A percentile compares a stretch with the other conserved stretches of the same genome.
These are phyloP conservation scores for Daldinia sp. DNA, from an alignment of 2,329 filamentous ascomycete genomes.

Conservation along the genomic window DNA sequence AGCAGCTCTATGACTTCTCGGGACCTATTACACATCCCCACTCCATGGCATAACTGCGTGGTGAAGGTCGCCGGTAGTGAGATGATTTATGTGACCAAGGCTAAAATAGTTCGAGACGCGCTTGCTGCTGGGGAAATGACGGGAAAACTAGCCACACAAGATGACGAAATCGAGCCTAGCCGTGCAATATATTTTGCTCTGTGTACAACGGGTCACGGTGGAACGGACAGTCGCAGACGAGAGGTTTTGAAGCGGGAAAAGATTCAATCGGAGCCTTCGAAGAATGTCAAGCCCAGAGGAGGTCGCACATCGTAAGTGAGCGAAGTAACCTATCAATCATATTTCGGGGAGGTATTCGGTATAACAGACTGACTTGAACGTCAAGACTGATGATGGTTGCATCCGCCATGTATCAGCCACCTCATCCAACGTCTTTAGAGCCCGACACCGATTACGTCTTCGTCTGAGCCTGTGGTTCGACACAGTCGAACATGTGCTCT, in stretches of 20 bases:
- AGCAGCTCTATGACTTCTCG: constrained; percentile 23
- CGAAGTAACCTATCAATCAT: not conserved
- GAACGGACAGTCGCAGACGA: not conserved
- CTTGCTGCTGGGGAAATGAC: constrained; percentile 30
- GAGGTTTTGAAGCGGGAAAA: constrained; percentile 11
- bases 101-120: constrained; percentile 39
- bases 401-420: constrained; percentile 12
- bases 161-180: not conserved
- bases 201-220: not conserved
- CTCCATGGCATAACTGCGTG: constrained; percentile 59
- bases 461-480: constrained; percentile 14
- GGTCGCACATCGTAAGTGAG: constrained; percentile 20
- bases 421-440: constrained; percentile 3
- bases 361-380: constrained; percentile 11
- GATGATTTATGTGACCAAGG: constrained; percentile 38
- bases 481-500: constrained; percentile 6
- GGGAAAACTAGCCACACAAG: constrained; percentile 24
- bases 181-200: constrained; percentile 26
- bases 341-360: not conserved
- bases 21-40: constrained; percentile 53
- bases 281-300: constrained; percentile 7
- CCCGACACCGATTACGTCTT: constrained; percentile 31
- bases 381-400: constrained; percentile 27
- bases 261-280: constrained; percentile 1
- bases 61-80: constrained; percentile 43